Percentiles rank a stretch among this genome's conserved stretches.
Conservation (phyloP, 805 yeast genomes). For the Danielozyma ontarioensis region DNA sequence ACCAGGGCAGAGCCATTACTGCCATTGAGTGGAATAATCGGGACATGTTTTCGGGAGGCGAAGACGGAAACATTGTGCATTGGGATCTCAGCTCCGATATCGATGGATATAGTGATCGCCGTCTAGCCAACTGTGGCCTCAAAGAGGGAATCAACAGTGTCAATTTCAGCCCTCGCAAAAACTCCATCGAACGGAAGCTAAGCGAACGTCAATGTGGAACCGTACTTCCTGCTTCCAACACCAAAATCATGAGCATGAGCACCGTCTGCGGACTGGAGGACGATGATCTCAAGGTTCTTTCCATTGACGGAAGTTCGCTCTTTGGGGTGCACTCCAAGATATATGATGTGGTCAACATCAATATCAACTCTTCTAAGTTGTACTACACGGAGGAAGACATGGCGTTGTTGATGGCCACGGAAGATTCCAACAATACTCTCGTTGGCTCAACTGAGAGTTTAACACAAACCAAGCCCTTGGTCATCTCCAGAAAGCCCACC, state of each 20-base stretch:
- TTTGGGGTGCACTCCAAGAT: conserved; percentile 51
- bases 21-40: conserved; percentile 56
- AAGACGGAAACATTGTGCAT: conserved; percentile 62
- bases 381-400: conserved; percentile 29
- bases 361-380: conserved; percentile 14
- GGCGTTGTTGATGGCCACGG: conserved; percentile 13
- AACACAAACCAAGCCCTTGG: background rate
- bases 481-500: conserved; percentile 2
- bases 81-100: conserved; percentile 49
- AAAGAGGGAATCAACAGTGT: conserved; percentile 44
- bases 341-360: conserved; percentile 24
- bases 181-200: conserved; percentile 23
- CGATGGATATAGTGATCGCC: conserved; percentile 7
- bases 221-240: conserved; percentile 54
- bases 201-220: conserved; percentile 56
- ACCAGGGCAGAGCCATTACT: conserved; percentile 44
- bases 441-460: conserved; percentile 9
- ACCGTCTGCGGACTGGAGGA: conserved; percentile 17
- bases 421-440: conserved; percentile 13
- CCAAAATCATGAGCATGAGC: conserved; percentile 43
- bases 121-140: conserved; percentile 32
- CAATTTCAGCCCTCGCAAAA: conserved; percentile 26
- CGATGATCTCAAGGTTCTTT: conserved; percentile 36
- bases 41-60: conserved; percentile 54
- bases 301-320: conserved; percentile 51